These are phyloP conservation scores for Plasmodium gonderi DNA, from an alignment of 169 alveolate genomes.

Conservation along the genomic window DNA sequence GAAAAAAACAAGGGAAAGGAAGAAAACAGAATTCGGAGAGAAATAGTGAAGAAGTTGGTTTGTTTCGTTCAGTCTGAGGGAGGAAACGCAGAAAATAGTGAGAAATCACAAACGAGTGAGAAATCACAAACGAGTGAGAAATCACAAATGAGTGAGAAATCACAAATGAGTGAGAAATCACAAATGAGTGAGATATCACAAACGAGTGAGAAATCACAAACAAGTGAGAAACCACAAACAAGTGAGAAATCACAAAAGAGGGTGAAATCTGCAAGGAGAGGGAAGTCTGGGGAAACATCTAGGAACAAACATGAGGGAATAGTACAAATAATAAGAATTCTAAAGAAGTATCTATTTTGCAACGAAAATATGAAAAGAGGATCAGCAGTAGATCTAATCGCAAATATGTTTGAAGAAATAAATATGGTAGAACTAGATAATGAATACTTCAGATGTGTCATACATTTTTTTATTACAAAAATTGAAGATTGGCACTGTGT, in stretches of 20 bases:
- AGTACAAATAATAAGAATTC: not conserved
- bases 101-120: not conserved
- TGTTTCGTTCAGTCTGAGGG: not conserved
- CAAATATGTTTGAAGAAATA: conserved; percentile 21
- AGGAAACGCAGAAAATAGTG: not conserved
- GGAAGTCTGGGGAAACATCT: not conserved
- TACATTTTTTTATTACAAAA: conserved; percentile 33
- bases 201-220: not conserved
- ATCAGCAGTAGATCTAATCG: conserved; percentile 23
- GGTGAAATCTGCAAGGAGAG: not conserved
- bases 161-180: not conserved
- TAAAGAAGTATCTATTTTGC: conserved; percentile 14
- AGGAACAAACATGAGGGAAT: not conserved
- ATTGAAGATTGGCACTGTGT: conserved; percentile 72
- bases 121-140: not conserved
- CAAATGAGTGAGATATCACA: not conserved
- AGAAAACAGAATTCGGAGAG: conserved; percentile 41
- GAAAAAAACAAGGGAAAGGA: conserved; percentile 58
- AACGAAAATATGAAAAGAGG: conserved; percentile 70
- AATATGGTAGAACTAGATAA: not conserved
- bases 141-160: not conserved
- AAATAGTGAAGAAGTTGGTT: conserved; percentile 12
- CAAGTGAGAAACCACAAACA: not conserved
- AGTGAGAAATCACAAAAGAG: not conserved
- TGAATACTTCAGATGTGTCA: not conserved